A percentile compares a stretch with the other conserved stretches of the same genome.
phyloP scores from a whole-genome alignment of 163 green algal species.

The Volvox carteri region DNA sequence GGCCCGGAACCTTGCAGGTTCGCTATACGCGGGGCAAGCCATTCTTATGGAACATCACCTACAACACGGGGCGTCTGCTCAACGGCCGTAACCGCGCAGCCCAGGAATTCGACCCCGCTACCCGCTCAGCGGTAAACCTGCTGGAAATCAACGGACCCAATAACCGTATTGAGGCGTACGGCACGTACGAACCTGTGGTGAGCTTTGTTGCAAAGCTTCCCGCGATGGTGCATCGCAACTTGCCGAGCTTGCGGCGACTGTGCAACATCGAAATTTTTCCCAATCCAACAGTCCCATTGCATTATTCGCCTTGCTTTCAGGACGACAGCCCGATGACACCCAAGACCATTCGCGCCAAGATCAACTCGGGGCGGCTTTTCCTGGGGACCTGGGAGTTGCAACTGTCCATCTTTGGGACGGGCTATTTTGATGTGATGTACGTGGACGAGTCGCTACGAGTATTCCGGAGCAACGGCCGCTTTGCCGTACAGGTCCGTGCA shows the following conservation, averaged over 20 bases:
- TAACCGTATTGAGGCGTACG: conserved; percentile 54
- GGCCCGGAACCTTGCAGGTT: conserved; percentile 42
- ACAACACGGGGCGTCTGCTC: conserved; percentile 28
- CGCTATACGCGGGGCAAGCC: conserved; percentile 53
- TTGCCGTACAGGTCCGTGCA: conserved; percentile 59
- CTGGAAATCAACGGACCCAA: conserved; percentile 53
- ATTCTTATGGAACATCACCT: conserved; percentile 60
- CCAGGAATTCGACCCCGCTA: conserved; percentile 57
- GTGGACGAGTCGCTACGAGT: conserved; percentile 55
- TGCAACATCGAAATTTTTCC: background rate
- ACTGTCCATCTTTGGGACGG: conserved; percentile 56
- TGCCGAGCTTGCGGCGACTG: too few relatives aligned
- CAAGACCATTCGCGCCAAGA: conserved; percentile 54
- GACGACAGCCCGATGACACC: conserved; percentile 24
- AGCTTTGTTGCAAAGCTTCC: background rate
- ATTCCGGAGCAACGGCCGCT: conserved; percentile 52
- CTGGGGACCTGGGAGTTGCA: conserved; percentile 49
- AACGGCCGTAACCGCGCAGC: conserved; percentile 49
- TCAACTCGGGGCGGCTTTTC: conserved; percentile 46
- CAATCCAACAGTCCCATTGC: background rate
- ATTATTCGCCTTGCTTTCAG: background rate
- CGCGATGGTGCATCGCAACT: too few relatives aligned
- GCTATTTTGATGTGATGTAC: conserved; percentile 60
- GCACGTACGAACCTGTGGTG: conserved; percentile 63
- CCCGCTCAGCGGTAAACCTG: conserved; percentile 55